These are phyloP conservation scores for Coemansia sp. DNA, from an alignment of 192 early-diverging fungal species.

Conservation along the genomic window DNA sequence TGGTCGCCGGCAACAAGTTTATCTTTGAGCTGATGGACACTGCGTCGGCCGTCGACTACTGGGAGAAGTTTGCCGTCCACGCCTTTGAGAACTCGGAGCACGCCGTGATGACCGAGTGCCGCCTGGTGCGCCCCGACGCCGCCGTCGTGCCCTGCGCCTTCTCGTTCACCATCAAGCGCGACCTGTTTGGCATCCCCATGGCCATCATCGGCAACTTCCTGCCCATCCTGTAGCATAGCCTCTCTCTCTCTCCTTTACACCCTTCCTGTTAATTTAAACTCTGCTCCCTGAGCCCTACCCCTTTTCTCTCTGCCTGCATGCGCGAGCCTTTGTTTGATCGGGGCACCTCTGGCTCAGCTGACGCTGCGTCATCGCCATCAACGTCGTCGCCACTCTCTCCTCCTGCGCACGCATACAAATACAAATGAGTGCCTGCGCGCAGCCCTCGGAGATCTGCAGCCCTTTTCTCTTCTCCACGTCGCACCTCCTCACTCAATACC, in stretches of 20 bases:
- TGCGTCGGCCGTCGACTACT: slow-evolving; percentile 88
- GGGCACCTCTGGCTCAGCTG: too few species aligned
- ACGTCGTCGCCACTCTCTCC: too few species aligned
- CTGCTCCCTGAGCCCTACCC: not conserved
- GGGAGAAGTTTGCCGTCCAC: slow-evolving; percentile 89
- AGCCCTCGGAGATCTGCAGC: too few species aligned
- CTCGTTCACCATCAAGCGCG: slow-evolving; percentile 94
- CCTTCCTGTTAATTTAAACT: not conserved
- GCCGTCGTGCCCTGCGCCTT: slow-evolving; percentile 83
- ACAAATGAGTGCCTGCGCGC: too few species aligned
- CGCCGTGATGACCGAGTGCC: slow-evolving; percentile 85
- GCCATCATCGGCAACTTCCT: slow-evolving; percentile 75
- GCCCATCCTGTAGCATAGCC: slow-evolving; percentile 37
- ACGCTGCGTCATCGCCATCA: not conserved
- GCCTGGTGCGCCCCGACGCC: slow-evolving; percentile 69
- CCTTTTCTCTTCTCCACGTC: too few species aligned
- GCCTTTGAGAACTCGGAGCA: slow-evolving; percentile 93
- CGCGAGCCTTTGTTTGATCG: too few species aligned
- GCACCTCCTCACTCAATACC: not conserved
- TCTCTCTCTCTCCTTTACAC: not conserved
- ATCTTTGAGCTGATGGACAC: slow-evolving; percentile 86
- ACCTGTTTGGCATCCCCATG: slow-evolving; percentile 93
- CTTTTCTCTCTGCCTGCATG: not conserved
- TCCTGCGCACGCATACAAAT: too few species aligned
- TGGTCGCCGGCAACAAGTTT: slow-evolving; percentile 54